Evolutionary conservation across 768 basidiomycete species (phyloP).

Genomic region (Candolleomyces eurysporus): DNA sequence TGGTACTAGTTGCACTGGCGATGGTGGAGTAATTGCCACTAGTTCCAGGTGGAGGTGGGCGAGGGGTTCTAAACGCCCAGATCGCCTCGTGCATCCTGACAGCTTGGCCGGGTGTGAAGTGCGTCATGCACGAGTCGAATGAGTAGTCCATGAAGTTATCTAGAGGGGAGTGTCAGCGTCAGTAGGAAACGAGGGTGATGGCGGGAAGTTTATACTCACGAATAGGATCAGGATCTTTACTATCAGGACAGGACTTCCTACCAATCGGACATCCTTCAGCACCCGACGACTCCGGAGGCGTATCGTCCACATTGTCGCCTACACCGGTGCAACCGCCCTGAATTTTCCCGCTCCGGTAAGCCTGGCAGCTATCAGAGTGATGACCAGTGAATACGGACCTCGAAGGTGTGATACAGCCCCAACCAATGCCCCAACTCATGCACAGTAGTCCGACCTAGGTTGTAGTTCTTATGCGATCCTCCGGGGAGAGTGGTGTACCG

Average conservation of each 20-base stretch:
- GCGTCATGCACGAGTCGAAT: constrained; percentile 42
- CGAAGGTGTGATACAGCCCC: constrained; percentile 49
- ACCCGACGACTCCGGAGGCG: constrained; percentile 35
- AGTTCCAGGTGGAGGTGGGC: background rate
- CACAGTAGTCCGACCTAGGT: constrained; percentile 43
- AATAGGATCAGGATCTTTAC: constrained; percentile 36
- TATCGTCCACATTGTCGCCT: constrained; percentile 44
- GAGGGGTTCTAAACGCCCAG: constrained; percentile 9
- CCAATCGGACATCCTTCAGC: constrained; percentile 36
- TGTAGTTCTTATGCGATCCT: constrained; percentile 38
- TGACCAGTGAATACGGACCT: constrained; percentile 16
- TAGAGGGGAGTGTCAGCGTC: background rate
- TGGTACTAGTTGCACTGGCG: too few relatives aligned
- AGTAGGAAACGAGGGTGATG: too few relatives aligned
- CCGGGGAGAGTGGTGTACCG: constrained; percentile 36
- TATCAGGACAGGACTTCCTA: constrained; percentile 28
- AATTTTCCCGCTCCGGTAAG: background rate
- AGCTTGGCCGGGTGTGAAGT: constrained; percentile 43
- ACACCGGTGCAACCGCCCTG: constrained; percentile 28
- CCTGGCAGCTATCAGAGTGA: background rate
- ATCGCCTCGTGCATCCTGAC: constrained; percentile 29
- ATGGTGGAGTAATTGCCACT: too few relatives aligned
- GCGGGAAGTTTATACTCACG: constrained; percentile 20
- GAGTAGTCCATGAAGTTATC: constrained; percentile 51
- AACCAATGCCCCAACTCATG: constrained; percentile 54